phyloP scores from a whole-genome alignment of 2,329 filamentous ascomycete species.

The Aspergillus sp. region DNA sequence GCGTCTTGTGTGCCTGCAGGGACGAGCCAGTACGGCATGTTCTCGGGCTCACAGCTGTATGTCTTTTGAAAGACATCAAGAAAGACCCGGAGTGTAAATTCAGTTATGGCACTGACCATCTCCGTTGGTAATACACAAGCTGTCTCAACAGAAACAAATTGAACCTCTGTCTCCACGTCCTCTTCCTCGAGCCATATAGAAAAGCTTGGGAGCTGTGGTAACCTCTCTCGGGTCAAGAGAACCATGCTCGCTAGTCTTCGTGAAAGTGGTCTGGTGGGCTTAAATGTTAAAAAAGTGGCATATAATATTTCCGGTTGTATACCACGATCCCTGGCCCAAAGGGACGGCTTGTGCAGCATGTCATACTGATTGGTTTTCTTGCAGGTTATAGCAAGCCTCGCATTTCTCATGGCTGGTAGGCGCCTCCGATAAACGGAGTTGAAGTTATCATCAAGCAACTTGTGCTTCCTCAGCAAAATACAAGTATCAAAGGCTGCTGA shows the following conservation, averaged over 20 bases:
- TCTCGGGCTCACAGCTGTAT: conserved; percentile 63
- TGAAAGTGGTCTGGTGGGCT: conserved; percentile 55
- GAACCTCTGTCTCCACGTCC: conserved; percentile 59
- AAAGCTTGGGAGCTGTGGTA: conserved; percentile 68
- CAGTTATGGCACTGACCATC: conserved; percentile 57
- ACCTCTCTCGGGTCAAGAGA: conserved; percentile 64
- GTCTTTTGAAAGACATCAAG: conserved; percentile 85
- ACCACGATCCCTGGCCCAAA: conserved; percentile 62
- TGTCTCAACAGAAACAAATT: conserved; percentile 46
- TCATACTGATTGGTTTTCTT: conserved; percentile 72
- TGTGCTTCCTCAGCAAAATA: conserved; percentile 63
- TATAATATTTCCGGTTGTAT: conserved; percentile 56
- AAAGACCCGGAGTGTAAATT: conserved; percentile 75
- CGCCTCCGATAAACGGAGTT: conserved; percentile 70
- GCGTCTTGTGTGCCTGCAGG: conserved; percentile 47
- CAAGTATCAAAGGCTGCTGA: conserved; percentile 87
- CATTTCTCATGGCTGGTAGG: conserved; percentile 82
- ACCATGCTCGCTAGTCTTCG: conserved; percentile 64
- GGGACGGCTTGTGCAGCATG: conserved; percentile 74
- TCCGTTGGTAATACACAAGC: conserved; percentile 37
- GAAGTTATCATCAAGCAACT: conserved; percentile 71
- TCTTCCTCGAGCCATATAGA: conserved; percentile 69
- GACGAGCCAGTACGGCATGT: conserved; percentile 81
- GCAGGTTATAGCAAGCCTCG: conserved; percentile 74
- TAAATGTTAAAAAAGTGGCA: conserved; percentile 61